phyloP scores from a whole-genome alignment of 768 basidiomycete genomes.

The Mycena crocata region DNA sequence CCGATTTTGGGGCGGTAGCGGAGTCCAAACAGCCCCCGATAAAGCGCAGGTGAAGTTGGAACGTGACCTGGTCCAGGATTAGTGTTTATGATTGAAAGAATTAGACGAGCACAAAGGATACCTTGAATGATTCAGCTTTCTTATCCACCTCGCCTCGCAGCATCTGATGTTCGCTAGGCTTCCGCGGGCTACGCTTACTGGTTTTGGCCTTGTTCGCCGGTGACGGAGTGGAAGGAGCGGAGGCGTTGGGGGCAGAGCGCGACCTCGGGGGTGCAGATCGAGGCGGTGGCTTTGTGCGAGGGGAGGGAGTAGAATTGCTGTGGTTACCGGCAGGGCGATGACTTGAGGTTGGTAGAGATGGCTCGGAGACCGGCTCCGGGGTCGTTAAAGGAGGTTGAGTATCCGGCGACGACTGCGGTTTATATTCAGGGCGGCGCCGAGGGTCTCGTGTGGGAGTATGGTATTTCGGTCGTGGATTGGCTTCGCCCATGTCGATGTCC shows the following conservation, averaged over 20 bases:
- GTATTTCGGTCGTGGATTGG: too few species aligned
- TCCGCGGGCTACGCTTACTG: background rate
- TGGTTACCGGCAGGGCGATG: too few species aligned
- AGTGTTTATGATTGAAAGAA: background rate
- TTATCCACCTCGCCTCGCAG: constrained; percentile 1
- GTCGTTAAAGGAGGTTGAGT: too few species aligned
- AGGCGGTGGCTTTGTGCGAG: background rate
- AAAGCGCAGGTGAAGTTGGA: constrained; percentile 16
- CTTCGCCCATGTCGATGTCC: too few species aligned
- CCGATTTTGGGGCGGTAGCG: background rate
- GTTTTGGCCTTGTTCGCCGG: background rate
- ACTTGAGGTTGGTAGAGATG: too few species aligned
- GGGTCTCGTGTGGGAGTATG: too few species aligned
- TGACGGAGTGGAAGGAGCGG: background rate
- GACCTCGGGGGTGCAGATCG: background rate
- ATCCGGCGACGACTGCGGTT: too few species aligned
- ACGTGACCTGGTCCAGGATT: background rate
- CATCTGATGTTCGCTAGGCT: constrained; percentile 17
- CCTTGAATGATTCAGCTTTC: constrained; percentile 2
- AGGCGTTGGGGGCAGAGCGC: background rate
- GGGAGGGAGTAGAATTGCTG: too few species aligned
- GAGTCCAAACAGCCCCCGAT: background rate
- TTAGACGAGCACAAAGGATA: background rate
- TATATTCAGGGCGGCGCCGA: too few species aligned
- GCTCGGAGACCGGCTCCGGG: too few species aligned